These are phyloP conservation scores for Pseudogymnoascus sp. DNA, from an alignment of 2,329 filamentous ascomycete genomes.

Conservation along the genomic window DNA sequence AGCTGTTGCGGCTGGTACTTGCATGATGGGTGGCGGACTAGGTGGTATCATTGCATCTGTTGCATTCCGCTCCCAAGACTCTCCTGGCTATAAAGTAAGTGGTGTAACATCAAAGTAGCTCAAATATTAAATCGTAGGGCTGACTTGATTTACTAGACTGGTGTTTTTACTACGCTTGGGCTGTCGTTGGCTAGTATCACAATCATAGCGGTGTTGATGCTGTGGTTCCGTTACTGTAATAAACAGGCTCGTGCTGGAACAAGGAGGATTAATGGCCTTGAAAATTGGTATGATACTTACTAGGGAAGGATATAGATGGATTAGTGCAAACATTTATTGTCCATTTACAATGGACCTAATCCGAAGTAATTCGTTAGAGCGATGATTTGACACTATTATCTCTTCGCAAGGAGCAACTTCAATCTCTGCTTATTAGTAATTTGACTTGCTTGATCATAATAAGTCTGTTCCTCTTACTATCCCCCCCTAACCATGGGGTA, in stretches of 20 bases:
- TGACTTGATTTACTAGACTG: background rate
- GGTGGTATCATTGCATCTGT: conserved; percentile 6
- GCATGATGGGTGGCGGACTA: conserved; percentile 3
- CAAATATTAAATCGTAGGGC: background rate
- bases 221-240: background rate
- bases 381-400: background rate
- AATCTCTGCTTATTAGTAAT: background rate
- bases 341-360: background rate
- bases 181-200: background rate
- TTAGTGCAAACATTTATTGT: background rate
- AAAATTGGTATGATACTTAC: background rate
- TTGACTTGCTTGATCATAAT: background rate
- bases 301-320: background rate
- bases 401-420: background rate
- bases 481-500: no score
- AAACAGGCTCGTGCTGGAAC: background rate
- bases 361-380: background rate
- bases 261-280: background rate
- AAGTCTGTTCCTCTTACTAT: background rate
- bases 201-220: background rate
- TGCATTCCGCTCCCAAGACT: conserved; percentile 1
- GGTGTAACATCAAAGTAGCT: background rate
- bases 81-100: background rate
- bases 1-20: background rate
- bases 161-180: background rate